These are phyloP conservation scores for Kregervanrija fluxuum DNA, from an alignment of 805 yeast genomes.

Conservation along the genomic window DNA sequence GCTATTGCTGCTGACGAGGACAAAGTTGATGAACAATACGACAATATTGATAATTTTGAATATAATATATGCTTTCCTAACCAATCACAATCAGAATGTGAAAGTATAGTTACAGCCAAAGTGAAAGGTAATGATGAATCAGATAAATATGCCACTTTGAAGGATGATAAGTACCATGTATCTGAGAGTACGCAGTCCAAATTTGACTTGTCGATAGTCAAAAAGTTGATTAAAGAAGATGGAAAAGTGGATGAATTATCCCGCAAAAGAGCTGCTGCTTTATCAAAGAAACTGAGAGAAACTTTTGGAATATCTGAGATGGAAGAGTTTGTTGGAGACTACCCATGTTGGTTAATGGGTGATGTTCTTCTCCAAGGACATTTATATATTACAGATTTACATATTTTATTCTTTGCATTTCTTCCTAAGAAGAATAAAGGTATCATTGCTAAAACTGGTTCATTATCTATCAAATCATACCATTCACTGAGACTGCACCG, in stretches of 20 bases:
- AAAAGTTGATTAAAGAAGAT: conserved; percentile 19
- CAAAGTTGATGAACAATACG: too few species aligned
- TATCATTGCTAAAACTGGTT: conserved; percentile 40
- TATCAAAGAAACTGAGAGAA: conserved; percentile 29
- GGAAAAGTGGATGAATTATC: conserved; percentile 6
- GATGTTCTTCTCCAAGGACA: conserved; percentile 87
- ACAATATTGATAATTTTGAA: too few species aligned
- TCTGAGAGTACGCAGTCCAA: conserved; percentile 8
- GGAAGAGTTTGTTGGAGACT: conserved; percentile 55
- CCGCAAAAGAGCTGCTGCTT: conserved; percentile 28
- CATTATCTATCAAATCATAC: conserved; percentile 36
- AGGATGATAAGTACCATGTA: too few species aligned
- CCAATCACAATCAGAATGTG: too few species aligned
- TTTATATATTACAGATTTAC: conserved; percentile 58
- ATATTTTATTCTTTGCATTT: conserved; percentile 69
- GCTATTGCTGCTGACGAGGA: too few species aligned
- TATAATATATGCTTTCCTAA: too few species aligned
- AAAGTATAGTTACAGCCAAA: too few species aligned
- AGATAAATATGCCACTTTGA: too few species aligned
- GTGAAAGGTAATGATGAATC: too few species aligned
- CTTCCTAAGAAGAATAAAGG: conserved; percentile 49
- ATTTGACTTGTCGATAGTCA: conserved; percentile 29
- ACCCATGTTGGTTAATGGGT: conserved; percentile 70
- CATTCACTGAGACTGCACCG: conserved; percentile 37
- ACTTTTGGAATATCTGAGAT: conserved; percentile 42